Conservation (phyloP, 345 rosid genomes). For the Atalantia buxifolia region DNA sequence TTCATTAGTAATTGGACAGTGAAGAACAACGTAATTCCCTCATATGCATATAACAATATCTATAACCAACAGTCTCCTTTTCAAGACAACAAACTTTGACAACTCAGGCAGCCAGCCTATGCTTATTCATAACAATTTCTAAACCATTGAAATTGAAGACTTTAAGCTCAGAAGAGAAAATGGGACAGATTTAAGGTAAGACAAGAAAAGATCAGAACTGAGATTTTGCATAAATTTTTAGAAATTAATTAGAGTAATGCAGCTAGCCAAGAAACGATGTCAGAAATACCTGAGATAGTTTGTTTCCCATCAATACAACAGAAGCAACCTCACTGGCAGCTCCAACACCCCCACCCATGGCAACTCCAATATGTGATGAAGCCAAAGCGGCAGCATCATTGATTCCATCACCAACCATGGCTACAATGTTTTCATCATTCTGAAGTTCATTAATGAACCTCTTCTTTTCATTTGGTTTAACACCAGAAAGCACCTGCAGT, state of each 20-base stretch:
- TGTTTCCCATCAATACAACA: constrained; percentile 83
- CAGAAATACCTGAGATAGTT: constrained; percentile 73
- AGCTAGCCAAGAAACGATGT: neutral
- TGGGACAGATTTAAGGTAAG: too few species aligned
- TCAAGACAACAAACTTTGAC: too few species aligned
- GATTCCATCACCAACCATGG: constrained; percentile 98
- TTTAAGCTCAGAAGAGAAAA: too few species aligned
- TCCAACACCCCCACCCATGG: constrained; percentile 94
- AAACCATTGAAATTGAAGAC: too few species aligned
- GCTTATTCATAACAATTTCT: too few species aligned
- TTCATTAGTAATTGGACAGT: too few species aligned
- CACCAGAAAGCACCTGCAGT: constrained; percentile 73
- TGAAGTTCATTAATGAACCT: constrained; percentile 71
- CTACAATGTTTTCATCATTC: constrained; percentile 64
- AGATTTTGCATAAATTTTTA: neutral
- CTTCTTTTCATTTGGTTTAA: constrained; percentile 81
- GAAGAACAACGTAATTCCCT: too few species aligned
- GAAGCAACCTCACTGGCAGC: constrained; percentile 98
- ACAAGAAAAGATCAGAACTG: too few species aligned
- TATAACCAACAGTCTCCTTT: too few species aligned
- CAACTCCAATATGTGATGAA: constrained; percentile 82
- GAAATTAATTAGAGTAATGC: neutral
- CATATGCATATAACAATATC: too few species aligned
- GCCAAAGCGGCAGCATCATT: constrained; percentile 99
- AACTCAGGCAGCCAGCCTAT: too few species aligned